Base-by-base conservation (phyloP, 768 basidiomycete genomes). In the Pluteus cervinus region DNA sequence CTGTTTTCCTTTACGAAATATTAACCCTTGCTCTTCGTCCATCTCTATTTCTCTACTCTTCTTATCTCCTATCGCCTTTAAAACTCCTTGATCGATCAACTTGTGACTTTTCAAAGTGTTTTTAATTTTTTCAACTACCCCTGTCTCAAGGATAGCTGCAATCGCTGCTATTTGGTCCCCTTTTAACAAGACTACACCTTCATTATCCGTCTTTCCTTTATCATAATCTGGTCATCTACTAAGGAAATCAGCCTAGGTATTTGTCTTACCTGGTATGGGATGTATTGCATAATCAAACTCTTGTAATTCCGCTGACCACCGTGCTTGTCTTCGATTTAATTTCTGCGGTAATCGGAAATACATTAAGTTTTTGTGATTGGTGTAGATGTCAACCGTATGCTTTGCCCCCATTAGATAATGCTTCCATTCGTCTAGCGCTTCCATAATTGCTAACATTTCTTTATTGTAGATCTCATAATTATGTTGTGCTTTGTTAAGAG, bases 401-500 rank as follows among this genome's bases (percentile, higher is more conserved):
- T 26, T 17, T 0, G 49, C 33, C 3, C 58, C 54, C 5, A 52
- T 34, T 4, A 56, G 36, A 26, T 47, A 41, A 34, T 59, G 56
- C 15, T 48, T 17, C 57, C 53, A 57, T 22, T 53, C 40, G 0
- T 46, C 15, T 0, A 71, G 43, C 0, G 58, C 49, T 9, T 50
- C 22, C 4, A 71, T 53, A 15, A 73, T 61, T 1, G 66, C 68
- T 1, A 75, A 55, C 10, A 75, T 46, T 47, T 76, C 74, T 44
- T 69, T 67, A 41, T 79, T 63, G 40, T 73, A 60, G 14, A 70
- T 63, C 10, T 69, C 53, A 42, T 77, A 76, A 47, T 75, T 76
- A 2, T 49, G 20, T 45, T 79, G 63, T 0, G 64, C 49, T 0
- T 48, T 16, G 16, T 40, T 49, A 14, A 61, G 44, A 12, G 39